These are phyloP conservation scores for Pseudogymnoascus sp. DNA, from an alignment of 2,329 filamentous ascomycete genomes.

Conservation along the genomic window DNA sequence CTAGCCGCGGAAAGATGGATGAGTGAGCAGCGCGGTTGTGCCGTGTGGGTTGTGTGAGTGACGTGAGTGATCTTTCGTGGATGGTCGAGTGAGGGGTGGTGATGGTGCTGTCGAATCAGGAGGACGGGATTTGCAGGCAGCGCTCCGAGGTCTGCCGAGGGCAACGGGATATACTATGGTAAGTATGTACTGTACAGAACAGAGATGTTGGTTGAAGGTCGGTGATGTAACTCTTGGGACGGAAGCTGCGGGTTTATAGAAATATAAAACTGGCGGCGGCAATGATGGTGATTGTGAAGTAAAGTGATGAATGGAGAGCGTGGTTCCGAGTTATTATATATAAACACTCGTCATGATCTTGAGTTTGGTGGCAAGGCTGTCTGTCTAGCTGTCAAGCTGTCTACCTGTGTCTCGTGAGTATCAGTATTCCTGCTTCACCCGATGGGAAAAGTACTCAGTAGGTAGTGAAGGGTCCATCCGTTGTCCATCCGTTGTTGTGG, in stretches of 20 bases:
- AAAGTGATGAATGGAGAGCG: background rate
- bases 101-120: conserved; percentile 1
- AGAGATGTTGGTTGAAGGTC: background rate
- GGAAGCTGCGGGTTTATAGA: background rate
- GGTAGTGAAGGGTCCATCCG: background rate
- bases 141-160: conserved; percentile 1
- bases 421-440: background rate
- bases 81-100: background rate
- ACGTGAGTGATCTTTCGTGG: background rate
- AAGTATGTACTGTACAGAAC: background rate
- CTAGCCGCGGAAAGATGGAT: background rate
- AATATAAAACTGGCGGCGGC: background rate
- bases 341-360: background rate
- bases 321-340: background rate
- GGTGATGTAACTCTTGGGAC: background rate
- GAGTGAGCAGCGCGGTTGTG: conserved; percentile 1
- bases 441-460: too few relatives aligned
- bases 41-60: background rate
- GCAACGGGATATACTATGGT: background rate
- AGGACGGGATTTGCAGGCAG: background rate
- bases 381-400: too few relatives aligned
- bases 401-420: background rate
- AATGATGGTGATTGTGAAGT: background rate
- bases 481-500: too few relatives aligned
- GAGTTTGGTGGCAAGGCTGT: background rate